phyloP scores from a whole-genome alignment of 2,329 filamentous ascomycete genomes.

The Ilyonectria robusta region DNA sequence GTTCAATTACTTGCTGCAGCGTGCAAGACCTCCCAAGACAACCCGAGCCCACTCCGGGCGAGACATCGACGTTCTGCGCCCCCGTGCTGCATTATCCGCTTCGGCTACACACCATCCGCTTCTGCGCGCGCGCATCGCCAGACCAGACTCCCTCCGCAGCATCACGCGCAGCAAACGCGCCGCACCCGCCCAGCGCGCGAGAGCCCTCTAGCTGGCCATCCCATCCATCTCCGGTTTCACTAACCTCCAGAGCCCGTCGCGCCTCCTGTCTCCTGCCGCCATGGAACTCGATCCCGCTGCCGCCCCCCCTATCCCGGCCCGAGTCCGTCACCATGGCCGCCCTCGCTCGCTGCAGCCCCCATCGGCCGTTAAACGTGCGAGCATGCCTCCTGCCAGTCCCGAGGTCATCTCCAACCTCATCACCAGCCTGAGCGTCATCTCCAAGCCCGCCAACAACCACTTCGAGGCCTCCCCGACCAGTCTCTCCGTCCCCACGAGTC shows the following conservation, averaged over 20 bases:
- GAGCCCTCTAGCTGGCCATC: background rate
- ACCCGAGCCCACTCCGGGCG: too few species aligned
- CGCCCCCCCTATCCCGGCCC: conserved; percentile 51
- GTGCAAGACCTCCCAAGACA: too few species aligned
- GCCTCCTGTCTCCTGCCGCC: conserved; percentile 16
- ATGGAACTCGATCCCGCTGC: conserved; percentile 50
- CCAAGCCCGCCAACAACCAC: conserved; percentile 76
- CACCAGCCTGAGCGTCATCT: conserved; percentile 78
- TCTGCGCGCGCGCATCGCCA: too few species aligned
- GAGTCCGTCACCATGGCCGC: conserved; percentile 40
- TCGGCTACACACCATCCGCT: too few species aligned
- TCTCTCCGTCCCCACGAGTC: conserved; percentile 54
- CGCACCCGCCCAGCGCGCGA: too few species aligned
- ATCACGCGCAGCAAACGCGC: too few species aligned
- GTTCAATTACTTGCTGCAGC: too few species aligned
- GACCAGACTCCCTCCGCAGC: too few species aligned
- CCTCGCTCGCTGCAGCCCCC: conserved; percentile 35
- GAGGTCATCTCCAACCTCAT: conserved; percentile 80
- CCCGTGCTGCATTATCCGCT: too few species aligned
- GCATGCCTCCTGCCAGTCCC: conserved; percentile 67
- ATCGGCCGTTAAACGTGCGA: conserved; percentile 37
- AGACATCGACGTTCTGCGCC: too few species aligned
- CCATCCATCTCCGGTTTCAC: background rate
- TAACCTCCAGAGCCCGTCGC: too few species aligned
- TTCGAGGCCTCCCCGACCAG: conserved; percentile 72